Evolutionary conservation across 108 stramenopile genomes (phyloP).

Genomic region (Nitzschia palea): DNA sequence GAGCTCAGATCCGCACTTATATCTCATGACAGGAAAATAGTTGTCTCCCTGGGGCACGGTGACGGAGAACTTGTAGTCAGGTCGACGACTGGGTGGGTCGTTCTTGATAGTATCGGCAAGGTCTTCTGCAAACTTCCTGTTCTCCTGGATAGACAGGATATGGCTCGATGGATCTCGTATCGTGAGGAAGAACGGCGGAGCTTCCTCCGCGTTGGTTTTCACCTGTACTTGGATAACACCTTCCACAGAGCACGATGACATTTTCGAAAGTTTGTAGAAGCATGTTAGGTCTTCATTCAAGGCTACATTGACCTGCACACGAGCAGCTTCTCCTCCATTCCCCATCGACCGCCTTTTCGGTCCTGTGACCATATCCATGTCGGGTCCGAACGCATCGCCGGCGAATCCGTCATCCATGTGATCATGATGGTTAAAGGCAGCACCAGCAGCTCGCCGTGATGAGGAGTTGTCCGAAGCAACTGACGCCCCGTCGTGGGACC

Average conservation of each 20-base stretch:
- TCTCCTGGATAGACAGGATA: conserved; percentile 73
- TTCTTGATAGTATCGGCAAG: conserved; percentile 4
- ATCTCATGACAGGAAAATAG: conserved; percentile 81
- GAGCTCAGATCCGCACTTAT: conserved; percentile 71
- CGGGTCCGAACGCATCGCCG: conserved; percentile 5
- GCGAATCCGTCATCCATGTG: conserved; percentile 21
- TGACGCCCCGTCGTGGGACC: not conserved
- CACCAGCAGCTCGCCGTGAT: not conserved
- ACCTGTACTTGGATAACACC: conserved; percentile 75
- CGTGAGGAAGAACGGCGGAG: conserved; percentile 61
- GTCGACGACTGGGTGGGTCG: conserved; percentile 14
- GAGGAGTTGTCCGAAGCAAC: not conserved
- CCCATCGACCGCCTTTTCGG: not conserved
- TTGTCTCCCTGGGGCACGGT: conserved; percentile 69
- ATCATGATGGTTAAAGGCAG: not conserved
- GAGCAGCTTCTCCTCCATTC: not conserved
- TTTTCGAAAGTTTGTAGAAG: conserved; percentile 75
- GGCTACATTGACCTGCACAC: conserved; percentile 56
- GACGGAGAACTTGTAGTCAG: conserved; percentile 52
- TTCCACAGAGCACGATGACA: conserved; percentile 73
- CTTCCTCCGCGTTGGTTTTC: conserved; percentile 25
- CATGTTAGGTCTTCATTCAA: conserved; percentile 88
- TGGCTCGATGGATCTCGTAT: conserved; percentile 71
- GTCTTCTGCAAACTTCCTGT: conserved; percentile 68
- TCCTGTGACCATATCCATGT: not conserved